Conservation (phyloP, 2,329 filamentous ascomycete genomes). For the Dactylellina drechsleri region DNA sequence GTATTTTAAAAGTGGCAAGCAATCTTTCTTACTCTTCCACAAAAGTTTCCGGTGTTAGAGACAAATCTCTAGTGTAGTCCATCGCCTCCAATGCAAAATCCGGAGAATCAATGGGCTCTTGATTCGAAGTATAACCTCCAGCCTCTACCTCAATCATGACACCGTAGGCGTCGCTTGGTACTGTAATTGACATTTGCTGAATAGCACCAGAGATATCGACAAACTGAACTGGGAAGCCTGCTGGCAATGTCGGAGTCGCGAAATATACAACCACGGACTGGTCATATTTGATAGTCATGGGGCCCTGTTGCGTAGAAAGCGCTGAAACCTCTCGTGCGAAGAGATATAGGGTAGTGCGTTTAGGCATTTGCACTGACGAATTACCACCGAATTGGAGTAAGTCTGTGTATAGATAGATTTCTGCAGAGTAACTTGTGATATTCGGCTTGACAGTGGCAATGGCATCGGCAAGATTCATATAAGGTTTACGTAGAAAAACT, state of each 20-base stretch:
- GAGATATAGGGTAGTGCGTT: constrained; percentile 41
- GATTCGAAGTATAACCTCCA: background rate
- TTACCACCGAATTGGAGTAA: constrained; percentile 35
- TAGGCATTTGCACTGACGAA: constrained; percentile 23
- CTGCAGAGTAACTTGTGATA: constrained; percentile 35
- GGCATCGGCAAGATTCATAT: constrained; percentile 39
- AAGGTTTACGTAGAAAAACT: constrained; percentile 46
- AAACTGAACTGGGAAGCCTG: constrained; percentile 41
- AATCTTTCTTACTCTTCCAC: constrained; percentile 39
- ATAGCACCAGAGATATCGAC: constrained; percentile 20
- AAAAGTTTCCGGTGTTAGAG: constrained; percentile 37
- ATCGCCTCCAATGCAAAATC: constrained; percentile 40
- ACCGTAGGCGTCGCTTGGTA: constrained; percentile 27
- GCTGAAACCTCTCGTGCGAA: constrained; percentile 39
- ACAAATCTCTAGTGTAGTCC: constrained; percentile 49
- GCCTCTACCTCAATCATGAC: constrained; percentile 30
- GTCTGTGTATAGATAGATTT: constrained; percentile 43
- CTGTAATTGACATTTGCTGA: constrained; percentile 24
- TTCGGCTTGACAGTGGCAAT: constrained; percentile 24
- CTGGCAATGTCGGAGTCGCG: constrained; percentile 33
- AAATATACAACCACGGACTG: constrained; percentile 42
- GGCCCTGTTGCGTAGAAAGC: constrained; percentile 23
- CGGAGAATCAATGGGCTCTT: constrained; percentile 23
- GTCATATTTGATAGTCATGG: constrained; percentile 45
- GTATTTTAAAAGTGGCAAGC: no score